Conservation (phyloP, 805 yeast genomes). For the Wickerhamomyces mucosus region DNA sequence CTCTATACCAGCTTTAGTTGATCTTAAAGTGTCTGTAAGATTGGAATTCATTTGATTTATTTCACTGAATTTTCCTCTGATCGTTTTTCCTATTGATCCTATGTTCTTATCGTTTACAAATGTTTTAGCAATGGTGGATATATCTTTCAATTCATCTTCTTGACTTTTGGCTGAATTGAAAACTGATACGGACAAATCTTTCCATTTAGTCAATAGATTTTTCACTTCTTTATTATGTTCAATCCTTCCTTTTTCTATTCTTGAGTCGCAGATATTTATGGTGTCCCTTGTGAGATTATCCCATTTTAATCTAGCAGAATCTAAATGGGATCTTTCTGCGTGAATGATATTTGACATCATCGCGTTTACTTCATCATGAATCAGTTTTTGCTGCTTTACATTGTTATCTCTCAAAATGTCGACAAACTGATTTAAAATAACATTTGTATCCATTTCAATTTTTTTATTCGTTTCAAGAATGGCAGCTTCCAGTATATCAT, state of each 20-base stretch:
- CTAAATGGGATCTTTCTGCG: constrained; percentile 10
- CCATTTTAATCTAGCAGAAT: constrained; percentile 12
- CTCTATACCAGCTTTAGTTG: no score
- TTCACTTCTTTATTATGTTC: constrained; percentile 7
- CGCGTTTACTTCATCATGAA: constrained; percentile 7
- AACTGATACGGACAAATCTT: no score
- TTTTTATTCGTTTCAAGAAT: constrained; percentile 7
- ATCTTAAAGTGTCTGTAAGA: no score
- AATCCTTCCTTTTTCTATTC: constrained; percentile 4
- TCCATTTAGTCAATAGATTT: constrained; percentile 5
- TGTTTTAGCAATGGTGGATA: no score
- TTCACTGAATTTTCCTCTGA: no score
- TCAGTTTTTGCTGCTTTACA: constrained; percentile 10
- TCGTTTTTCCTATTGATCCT: no score
- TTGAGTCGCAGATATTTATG: constrained; percentile 14
- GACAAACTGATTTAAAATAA: constrained; percentile 11
- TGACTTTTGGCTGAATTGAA: no score
- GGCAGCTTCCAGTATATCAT: constrained; percentile 9
- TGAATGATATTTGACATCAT: constrained; percentile 12
- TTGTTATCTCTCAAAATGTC: constrained; percentile 13
- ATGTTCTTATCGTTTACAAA: no score
- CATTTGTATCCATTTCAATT: constrained; percentile 15
- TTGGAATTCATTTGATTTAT: no score
- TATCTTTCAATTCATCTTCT: no score
- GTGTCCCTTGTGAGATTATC: constrained; percentile 13